Percentiles rank a stretch among this genome's conserved stretches.
Conservation (phyloP, 148 eudicot species). For the Spergularia bocconei region DNA sequence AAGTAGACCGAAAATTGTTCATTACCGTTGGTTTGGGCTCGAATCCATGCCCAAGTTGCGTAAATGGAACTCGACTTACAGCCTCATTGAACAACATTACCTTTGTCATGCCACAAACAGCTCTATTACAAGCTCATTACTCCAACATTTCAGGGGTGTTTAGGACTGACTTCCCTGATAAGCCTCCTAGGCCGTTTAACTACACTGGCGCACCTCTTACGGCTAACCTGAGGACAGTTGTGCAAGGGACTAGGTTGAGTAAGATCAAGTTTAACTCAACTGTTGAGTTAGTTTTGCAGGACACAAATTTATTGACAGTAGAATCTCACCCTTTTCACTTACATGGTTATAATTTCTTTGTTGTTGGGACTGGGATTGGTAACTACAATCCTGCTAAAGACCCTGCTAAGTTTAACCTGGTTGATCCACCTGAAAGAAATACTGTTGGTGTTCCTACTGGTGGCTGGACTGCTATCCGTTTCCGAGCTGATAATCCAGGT, state of each 20-base stretch:
- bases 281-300: constrained; percentile 51
- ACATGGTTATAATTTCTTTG: constrained; percentile 58
- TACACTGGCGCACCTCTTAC: constrained; percentile 59
- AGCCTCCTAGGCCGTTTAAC: constrained; percentile 45
- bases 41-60: constrained; percentile 44
- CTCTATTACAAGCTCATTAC: constrained; percentile 56
- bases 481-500: constrained; percentile 63
- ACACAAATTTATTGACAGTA: constrained; percentile 41
- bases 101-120: constrained; percentile 55
- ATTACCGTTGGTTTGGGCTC: constrained; percentile 40
- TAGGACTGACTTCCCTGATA: constrained; percentile 51
- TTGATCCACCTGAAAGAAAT: constrained; percentile 60
- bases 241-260: constrained; percentile 36
- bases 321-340: constrained; percentile 62
- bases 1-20: constrained; percentile 44
- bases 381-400: constrained; percentile 46
- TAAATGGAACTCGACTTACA: constrained; percentile 40
- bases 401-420: constrained; percentile 48
- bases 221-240: constrained; percentile 39
- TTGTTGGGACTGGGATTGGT: constrained; percentile 58
- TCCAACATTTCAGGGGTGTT: constrained; percentile 41
- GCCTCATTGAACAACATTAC: constrained; percentile 66
- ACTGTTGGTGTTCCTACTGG: constrained; percentile 62
- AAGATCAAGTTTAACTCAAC: constrained; percentile 50
- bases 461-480: constrained; percentile 65